Conservation (phyloP, 2,329 filamentous ascomycete genomes). For the Cladosporium sp. region DNA sequence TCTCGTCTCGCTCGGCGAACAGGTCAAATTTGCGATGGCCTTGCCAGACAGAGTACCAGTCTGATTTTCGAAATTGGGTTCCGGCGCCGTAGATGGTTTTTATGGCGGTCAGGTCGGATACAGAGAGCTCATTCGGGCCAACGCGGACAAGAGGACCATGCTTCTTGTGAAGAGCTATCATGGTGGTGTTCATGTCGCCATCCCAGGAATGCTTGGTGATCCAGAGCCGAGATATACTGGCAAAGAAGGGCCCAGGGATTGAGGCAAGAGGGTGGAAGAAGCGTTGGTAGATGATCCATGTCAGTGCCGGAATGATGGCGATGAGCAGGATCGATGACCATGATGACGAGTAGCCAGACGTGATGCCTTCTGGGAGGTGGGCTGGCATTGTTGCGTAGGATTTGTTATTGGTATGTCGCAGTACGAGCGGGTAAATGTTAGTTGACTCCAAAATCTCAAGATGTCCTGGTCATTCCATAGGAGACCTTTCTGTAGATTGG, state of each 20-base stretch:
- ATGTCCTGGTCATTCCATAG: too few species aligned
- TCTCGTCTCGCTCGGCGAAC: conserved; percentile 36
- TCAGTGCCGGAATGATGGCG: conserved; percentile 2
- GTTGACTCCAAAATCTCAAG: too few species aligned
- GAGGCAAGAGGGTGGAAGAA: conserved; percentile 24
- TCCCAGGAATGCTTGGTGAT: conserved; percentile 29
- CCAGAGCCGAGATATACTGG: conserved; percentile 27
- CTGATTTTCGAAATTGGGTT: conserved; percentile 38
- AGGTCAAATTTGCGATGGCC: conserved; percentile 37
- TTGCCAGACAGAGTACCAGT: conserved; percentile 40
- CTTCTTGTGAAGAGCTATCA: conserved; percentile 24
- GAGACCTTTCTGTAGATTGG: too few species aligned
- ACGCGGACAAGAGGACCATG: conserved; percentile 30
- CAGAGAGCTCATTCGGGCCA: conserved; percentile 26
- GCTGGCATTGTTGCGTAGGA: not conserved
- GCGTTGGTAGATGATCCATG: conserved; percentile 25
- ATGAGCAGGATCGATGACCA: conserved; percentile 6
- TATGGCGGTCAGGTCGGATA: conserved; percentile 27
- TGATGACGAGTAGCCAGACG: too few species aligned
- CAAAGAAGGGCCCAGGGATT: conserved; percentile 26
- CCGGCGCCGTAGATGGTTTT: conserved; percentile 35
- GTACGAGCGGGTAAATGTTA: too few species aligned
- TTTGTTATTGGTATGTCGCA: too few species aligned
- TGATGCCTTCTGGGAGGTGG: not conserved
- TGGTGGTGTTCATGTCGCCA: conserved; percentile 27